phyloP scores from a whole-genome alignment of 2,329 filamentous ascomycete species.

The Cladosporium oxysporum region DNA sequence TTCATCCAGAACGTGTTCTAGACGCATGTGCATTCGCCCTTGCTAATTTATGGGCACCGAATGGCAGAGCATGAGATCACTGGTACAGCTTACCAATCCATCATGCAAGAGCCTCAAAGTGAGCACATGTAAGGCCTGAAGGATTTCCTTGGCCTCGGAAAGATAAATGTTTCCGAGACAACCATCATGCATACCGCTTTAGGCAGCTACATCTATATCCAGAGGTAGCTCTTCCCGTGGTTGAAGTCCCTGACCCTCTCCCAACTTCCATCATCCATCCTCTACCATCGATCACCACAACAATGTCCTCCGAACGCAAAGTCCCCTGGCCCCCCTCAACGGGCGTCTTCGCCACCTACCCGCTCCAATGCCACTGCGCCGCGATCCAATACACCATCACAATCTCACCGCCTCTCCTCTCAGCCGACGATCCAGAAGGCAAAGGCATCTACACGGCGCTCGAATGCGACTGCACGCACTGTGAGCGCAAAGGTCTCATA shows the following conservation, averaged over 20 bases:
- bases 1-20: background rate
- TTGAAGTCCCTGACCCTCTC: background rate
- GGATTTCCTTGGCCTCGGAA: background rate
- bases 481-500: constrained; percentile 27
- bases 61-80: background rate
- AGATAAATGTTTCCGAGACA: background rate
- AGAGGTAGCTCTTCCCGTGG: background rate
- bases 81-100: background rate
- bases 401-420: constrained; percentile 32
- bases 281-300: background rate
- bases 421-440: constrained; percentile 19
- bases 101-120: background rate
- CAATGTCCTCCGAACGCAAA: background rate
- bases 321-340: constrained; percentile 25
- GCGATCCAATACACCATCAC: constrained; percentile 30
- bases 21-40: background rate
- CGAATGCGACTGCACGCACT: constrained; percentile 33
- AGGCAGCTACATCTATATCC: background rate
- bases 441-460: constrained; percentile 26
- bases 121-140: background rate
- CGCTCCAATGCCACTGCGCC: constrained; percentile 35
- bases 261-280: background rate
- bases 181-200: background rate
- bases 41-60: background rate
- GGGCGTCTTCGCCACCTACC: constrained; percentile 26